phyloP scores from a whole-genome alignment of 331 rosid species.

The Rosa hybrid region DNA sequence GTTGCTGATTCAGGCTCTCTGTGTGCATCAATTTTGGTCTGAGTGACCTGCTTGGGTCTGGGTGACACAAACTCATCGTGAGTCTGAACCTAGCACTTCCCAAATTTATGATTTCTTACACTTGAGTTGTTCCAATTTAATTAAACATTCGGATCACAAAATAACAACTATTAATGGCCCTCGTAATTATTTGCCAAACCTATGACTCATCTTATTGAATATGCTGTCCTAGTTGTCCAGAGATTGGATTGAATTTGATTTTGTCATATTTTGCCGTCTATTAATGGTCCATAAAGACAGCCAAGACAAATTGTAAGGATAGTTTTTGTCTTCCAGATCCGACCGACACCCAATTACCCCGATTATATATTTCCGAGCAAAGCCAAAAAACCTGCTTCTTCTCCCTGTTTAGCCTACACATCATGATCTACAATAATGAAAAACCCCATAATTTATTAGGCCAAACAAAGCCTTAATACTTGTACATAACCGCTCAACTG shows the following conservation, averaged over 20 bases:
- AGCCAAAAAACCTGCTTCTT: neutral
- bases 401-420: neutral
- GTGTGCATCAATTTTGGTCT: neutral
- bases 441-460: slow-evolving; percentile 4
- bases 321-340: neutral
- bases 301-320: neutral
- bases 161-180: too few species aligned
- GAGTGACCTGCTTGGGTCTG: neutral
- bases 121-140: too few species aligned
- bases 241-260: neutral
- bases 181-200: too few species aligned
- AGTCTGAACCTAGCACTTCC: neutral
- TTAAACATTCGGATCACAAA: too few species aligned
- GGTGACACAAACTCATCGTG: neutral
- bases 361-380: neutral
- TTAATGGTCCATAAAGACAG: neutral
- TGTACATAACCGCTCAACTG: neutral
- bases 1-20: neutral
- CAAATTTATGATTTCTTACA: neutral
- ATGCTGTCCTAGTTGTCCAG: neutral
- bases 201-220: neutral
- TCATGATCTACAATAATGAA: neutral
- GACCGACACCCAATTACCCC: neutral
- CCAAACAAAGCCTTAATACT: neutral
- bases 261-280: neutral